Base-by-base conservation (phyloP, 2,329 filamentous ascomycete genomes). In the Colletotrichum cereale region DNA sequence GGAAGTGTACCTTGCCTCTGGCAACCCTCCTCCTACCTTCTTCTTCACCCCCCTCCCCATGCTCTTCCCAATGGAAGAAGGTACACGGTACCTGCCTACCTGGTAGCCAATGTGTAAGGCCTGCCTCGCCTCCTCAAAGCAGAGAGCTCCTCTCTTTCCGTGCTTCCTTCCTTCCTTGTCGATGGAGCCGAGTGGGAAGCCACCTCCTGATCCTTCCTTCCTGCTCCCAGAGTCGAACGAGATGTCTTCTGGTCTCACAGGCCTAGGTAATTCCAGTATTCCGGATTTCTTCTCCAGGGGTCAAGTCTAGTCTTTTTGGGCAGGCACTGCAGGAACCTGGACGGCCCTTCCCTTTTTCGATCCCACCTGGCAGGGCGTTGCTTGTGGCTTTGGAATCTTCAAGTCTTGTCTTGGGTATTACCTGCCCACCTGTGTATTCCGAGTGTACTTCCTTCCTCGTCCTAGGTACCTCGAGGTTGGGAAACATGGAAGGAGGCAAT, bases 81-180 rank as follows among this genome's bases (percentile, higher is more conserved):
- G 44, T 12, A 47, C 21, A n/a, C 21, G n/a, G n/a, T 8, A 18
- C 5, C 29, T 52, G 26, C 26, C 26, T 53, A 29, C 12, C 21
- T 10, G 12, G 5, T 16, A 7, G 47, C n/a, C 24, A 29, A 29
- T 21, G 50, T 34, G 5, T 53, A 44, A 44, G 14, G 10, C 50
- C 29, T 53, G 50, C 10, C 29, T 34, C 5, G 18, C 29, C 50
- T 55, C 34, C 50, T n/a, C 34, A 56, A 26, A 56, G 34, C 36
- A 31, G 21, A 38, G 24, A 18, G 34, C n/a, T n/a, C 61, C 61
- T 36, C 50, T 52, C 61, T 44, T 29, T 55, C 47, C 38, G 50
- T 52, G 60, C 47, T 66, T 68, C 58, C 65, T 68, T 71, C 68
- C 52, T 47, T 63, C 58, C 68, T 67, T 58, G 67, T 67, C 57